phyloP scores from a whole-genome alignment of 176 grass and related monocot species.

The Ananas comosus region DNA sequence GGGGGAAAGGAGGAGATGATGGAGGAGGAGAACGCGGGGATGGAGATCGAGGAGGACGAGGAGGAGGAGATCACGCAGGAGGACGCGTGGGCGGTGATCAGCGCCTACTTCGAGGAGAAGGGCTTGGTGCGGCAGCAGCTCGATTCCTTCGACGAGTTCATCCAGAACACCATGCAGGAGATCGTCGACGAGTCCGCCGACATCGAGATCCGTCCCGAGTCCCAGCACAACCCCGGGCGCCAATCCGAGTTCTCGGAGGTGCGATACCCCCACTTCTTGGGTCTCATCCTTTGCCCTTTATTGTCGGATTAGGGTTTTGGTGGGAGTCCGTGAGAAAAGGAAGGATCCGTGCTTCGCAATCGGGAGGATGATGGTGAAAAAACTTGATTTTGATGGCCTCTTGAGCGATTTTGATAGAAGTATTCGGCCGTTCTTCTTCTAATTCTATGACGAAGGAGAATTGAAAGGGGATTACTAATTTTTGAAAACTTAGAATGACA shows the following conservation, averaged over 20 bases:
- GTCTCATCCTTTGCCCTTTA: not conserved
- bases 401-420: not conserved
- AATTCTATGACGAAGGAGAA: too few relatives aligned
- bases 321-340: not conserved
- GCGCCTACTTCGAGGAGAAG: slow-evolving; percentile 97
- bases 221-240: slow-evolving; percentile 91
- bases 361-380: not conserved
- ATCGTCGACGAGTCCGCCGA: slow-evolving; percentile 88
- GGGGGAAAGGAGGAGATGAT: too few relatives aligned
- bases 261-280: slow-evolving; percentile 19
- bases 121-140: slow-evolving; percentile 91
- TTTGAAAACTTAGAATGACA: too few relatives aligned
- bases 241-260: slow-evolving; percentile 96
- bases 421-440: too few relatives aligned
- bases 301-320: not conserved
- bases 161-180: slow-evolving; percentile 98
- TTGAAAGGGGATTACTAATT: too few relatives aligned
- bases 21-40: not conserved
- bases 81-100: slow-evolving; percentile 95
- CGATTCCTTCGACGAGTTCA: slow-evolving; percentile 96
- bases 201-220: slow-evolving; percentile 94
- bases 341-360: not conserved
- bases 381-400: slow-evolving; percentile 9
- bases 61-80: slow-evolving; percentile 92
- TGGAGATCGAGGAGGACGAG: slow-evolving; percentile 50